Evolutionary conservation across 768 basidiomycete genomes (phyloP), one percentile per base, ranked within the genome.

Genomic region (Lactifluus rugatus): DNA sequence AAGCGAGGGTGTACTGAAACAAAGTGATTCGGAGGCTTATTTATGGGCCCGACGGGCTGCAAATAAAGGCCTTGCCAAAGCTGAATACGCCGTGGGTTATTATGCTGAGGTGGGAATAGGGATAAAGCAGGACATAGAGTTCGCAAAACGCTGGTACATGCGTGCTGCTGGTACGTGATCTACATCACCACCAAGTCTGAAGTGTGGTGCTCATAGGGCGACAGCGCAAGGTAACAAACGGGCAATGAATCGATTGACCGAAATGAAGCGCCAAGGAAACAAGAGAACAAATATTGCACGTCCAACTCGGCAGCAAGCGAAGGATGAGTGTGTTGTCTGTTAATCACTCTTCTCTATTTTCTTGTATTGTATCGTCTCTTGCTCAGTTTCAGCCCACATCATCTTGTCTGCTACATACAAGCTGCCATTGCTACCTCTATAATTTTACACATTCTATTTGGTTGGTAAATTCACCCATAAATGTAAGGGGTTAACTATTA

Each of bases 61-160:
- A 23, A 96, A 97, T 71, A 97, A 96, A 72, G 96, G 95, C 6
- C 68, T 96, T 66, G 87, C 87, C 69, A 97, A 96, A 71, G 96
- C 96, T 0, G 96, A 99, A 72, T 99, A 97, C 73, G 96, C 96
- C 10, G 95, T 98, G 19, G 96, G 95, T 25, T 96, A 97, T 72
- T 99, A 98, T 70, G 91, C 93, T 0, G 96, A 98, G 71, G 87
- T 94, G 11, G 96, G 94, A 2, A 99, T 99, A 64, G 96, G 96
- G 32, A 87, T 95, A 69, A 95, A 95, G 75, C 89, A 91, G 67
- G 95, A 99, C 66, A 72, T 93, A 47, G 95, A 98, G 60, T 86
- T 93, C 70, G 93, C 96, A 19, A 97, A 95, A 73, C 81, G 89
- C 65, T 98, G 95, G 94, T 99, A 99, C 71, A 96, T 97, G 92